Evolutionary conservation across 139 green algal species (phyloP), one percentile per base, ranked within the genome.

Genomic region (Picochlorum sp.): DNA sequence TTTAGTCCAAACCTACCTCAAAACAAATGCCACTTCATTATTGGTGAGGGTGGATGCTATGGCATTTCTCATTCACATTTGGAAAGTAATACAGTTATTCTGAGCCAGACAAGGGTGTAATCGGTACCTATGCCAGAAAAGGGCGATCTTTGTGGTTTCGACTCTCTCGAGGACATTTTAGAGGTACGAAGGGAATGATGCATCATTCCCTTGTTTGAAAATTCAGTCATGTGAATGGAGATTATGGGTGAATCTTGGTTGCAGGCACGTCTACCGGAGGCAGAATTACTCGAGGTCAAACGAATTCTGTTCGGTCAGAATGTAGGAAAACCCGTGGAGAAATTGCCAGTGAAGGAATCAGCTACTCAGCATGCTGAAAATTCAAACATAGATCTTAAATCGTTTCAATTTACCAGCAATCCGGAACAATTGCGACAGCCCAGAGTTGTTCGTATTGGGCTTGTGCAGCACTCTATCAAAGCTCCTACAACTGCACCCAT

Each of bases 381-480:
- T 11, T 50, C 15, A n/a, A 69, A 68, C 41, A 90, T 86, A 62
- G 86, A 95, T 68, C 44, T 90, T 16, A 74, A 92, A 61, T 77
- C 28, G 2, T 97, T 84, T 50, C 9, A n/a, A 6, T 95, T 96
- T 61, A 72, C 18, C 1, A 92, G 92, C 14, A 75, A 72, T 5
- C 50, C 56, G 3, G 91, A 98, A 79, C 81, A 98, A 76, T 57
- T 92, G 46, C 72, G 91, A 0, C 45, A 61, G 3, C 84, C 91
- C 3, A 74, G 90, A 0, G 34, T 90, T 6, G 84, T 95, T 8
- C 59, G 72, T 6, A 80, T 97, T n/a, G 92, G 80, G 0, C 65
- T 97, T 13, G 74, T 98, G 3, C 92, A 98, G 63, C 86, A 98
- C 61, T 64, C 72, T 20, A 91, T 93, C 28, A 64, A 78, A 6